A percentile compares a stretch with the other conserved stretches of the same genome.
Evolutionary conservation across 2,329 filamentous ascomycete genomes (phyloP).

Genomic region (Mollisia scopiformis): DNA sequence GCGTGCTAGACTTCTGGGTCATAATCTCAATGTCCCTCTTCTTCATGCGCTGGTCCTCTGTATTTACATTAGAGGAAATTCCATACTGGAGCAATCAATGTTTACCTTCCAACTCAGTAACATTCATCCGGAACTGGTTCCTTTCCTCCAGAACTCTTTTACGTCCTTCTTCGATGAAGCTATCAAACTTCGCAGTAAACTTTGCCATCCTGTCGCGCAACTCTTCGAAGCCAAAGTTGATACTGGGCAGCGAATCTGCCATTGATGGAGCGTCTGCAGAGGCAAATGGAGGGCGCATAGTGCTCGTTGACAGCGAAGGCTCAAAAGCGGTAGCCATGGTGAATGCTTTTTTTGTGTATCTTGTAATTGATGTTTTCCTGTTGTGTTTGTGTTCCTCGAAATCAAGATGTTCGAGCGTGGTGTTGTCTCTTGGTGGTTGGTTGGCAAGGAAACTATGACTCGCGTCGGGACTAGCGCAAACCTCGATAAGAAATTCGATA

Average conservation of each 20-base stretch:
- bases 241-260: slow-evolving; percentile 79
- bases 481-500: slow-evolving; percentile 9
- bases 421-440: slow-evolving; percentile 8
- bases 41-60: slow-evolving; percentile 91
- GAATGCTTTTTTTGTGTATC: background rate
- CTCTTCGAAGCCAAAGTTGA: slow-evolving; percentile 96
- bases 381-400: background rate
- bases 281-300: slow-evolving; percentile 48
- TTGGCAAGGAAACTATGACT: slow-evolving; percentile 15
- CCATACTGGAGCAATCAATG: background rate
- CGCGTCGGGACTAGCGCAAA: slow-evolving; percentile 1
- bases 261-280: slow-evolving; percentile 65
- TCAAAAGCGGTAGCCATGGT: slow-evolving; percentile 68
- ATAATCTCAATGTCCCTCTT: slow-evolving; percentile 86
- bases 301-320: slow-evolving; percentile 67
- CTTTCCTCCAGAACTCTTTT: slow-evolving; percentile 90
- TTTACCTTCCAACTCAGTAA: slow-evolving; percentile 87
- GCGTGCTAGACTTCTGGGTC: slow-evolving; percentile 68
- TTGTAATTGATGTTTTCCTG: background rate
- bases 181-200: slow-evolving; percentile 89
- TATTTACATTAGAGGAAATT: slow-evolving; percentile 13
- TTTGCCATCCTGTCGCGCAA: slow-evolving; percentile 92
- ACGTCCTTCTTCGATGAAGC: slow-evolving; percentile 88
- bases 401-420: background rate
- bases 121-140: slow-evolving; percentile 89